Percentiles rank a stretch among this genome's conserved stretches.
phyloP scores from a whole-genome alignment of 2,329 filamentous ascomycete genomes.

The Trichoderma aggressivum region DNA sequence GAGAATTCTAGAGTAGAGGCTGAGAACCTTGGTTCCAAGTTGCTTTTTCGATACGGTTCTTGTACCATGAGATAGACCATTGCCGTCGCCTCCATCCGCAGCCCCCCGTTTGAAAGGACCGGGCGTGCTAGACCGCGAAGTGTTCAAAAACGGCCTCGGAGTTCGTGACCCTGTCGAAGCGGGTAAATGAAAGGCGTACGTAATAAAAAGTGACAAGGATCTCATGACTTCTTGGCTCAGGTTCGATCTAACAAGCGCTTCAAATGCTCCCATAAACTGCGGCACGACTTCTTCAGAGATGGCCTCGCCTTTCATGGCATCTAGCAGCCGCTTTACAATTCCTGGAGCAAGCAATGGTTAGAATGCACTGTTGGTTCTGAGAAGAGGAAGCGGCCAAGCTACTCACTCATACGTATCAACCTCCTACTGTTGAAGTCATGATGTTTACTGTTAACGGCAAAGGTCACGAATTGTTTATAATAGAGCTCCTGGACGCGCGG shows the following conservation, averaged over 20 bases:
- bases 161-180: conserved; percentile 49
- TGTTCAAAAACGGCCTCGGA: conserved; percentile 42
- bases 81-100: conserved; percentile 33
- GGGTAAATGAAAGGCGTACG: conserved; percentile 75
- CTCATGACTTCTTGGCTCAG: conserved; percentile 82
- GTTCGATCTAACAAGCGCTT: conserved; percentile 73
- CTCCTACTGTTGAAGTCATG: conserved; percentile 88
- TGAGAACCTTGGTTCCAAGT: conserved; percentile 70
- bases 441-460: conserved; percentile 86
- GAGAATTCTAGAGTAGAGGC: conserved; percentile 73
- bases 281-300: conserved; percentile 69
- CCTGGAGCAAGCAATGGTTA: conserved; percentile 47
- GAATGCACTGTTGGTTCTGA: background rate
- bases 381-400: conserved; percentile 13
- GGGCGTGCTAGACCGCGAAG: conserved; percentile 40
- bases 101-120: conserved; percentile 37
- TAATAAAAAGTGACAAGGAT: conserved; percentile 86
- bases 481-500: conserved; percentile 79
- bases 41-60: conserved; percentile 60
- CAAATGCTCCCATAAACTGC: conserved; percentile 75
- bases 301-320: conserved; percentile 82
- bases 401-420: conserved; percentile 82
- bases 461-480: conserved; percentile 86
- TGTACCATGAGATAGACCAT: conserved; percentile 29
- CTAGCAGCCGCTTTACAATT: conserved; percentile 83